A percentile compares a stretch with the other conserved stretches of the same genome.
These are phyloP conservation scores for Lathyrus aphaca DNA, from an alignment of 306 rosid species.

Conservation along the genomic window DNA sequence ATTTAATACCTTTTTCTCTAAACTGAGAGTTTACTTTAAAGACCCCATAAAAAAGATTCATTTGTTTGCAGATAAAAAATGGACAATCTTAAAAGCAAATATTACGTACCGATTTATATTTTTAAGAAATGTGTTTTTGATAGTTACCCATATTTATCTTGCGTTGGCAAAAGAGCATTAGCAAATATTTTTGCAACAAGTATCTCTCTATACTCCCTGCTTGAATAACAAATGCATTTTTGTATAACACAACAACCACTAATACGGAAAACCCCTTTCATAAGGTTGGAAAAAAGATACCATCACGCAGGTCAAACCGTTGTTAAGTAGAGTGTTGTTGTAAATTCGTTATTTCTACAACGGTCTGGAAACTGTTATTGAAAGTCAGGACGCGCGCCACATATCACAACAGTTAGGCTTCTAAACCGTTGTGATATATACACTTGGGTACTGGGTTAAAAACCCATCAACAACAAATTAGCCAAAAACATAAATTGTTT, in stretches of 20 bases:
- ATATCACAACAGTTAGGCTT: too few species aligned
- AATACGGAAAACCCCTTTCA: too few species aligned
- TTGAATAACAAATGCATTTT: conserved; percentile 58
- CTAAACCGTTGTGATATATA: too few species aligned
- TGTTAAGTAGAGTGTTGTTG: too few species aligned
- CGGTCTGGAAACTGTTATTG: too few species aligned
- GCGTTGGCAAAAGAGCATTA: conserved; percentile 61
- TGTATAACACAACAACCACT: conserved; percentile 71
- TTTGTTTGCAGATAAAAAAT: not conserved
- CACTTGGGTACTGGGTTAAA: too few species aligned
- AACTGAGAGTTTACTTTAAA: not conserved
- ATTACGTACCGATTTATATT: not conserved
- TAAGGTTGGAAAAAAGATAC: too few species aligned
- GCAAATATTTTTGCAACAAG: conserved; percentile 53
- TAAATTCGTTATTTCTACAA: too few species aligned
- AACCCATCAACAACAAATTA: too few species aligned
- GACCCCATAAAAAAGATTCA: not conserved
- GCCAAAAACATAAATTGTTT: too few species aligned
- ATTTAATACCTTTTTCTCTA: not conserved
- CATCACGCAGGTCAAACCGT: too few species aligned
- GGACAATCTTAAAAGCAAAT: not conserved
- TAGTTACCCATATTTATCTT: conserved; percentile 68
- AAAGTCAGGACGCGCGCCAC: too few species aligned
- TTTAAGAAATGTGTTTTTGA: conserved; percentile 4
- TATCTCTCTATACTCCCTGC: conserved; percentile 45